These are phyloP conservation scores for Colletotrichum orchidophilum DNA, from an alignment of 2,329 filamentous ascomycete species.

Conservation along the genomic window DNA sequence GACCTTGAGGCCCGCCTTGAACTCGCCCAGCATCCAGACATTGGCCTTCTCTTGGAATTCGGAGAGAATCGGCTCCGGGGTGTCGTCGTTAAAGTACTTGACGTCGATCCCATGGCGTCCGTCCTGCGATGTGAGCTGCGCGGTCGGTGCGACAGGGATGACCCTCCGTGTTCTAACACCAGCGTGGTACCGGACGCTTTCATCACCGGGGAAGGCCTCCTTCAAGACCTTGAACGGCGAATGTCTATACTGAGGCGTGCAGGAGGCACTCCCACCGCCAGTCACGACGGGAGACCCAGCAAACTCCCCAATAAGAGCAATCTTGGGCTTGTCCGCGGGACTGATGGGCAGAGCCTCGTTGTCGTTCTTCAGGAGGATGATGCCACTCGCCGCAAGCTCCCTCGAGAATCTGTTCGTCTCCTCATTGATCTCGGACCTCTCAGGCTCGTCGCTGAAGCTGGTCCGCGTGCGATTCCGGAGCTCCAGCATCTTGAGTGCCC, in stretches of 20 bases:
- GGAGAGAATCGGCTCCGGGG: slow-evolving; percentile 8
- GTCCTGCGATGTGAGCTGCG: slow-evolving; percentile 17
- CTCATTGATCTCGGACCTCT: slow-evolving; percentile 26
- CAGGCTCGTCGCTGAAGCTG: slow-evolving; percentile 18
- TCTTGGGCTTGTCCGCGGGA: neutral
- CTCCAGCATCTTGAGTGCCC: slow-evolving; percentile 32
- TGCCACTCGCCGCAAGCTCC: slow-evolving; percentile 32
- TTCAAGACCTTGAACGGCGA: slow-evolving; percentile 25
- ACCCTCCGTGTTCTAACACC: slow-evolving; percentile 29
- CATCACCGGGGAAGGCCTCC: neutral
- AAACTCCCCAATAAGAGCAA: slow-evolving; percentile 25
- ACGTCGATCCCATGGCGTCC: slow-evolving; percentile 32
- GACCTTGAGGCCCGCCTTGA: slow-evolving; percentile 30
- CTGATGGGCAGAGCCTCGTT: slow-evolving; percentile 7
- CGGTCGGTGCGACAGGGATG: slow-evolving; percentile 23
- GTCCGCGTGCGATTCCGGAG: slow-evolving; percentile 24
- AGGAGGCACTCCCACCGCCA: slow-evolving; percentile 26
- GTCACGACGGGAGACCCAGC: slow-evolving; percentile 14
- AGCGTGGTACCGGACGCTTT: neutral
- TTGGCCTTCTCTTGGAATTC: slow-evolving; percentile 33
- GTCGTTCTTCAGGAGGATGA: slow-evolving; percentile 36
- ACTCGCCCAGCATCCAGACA: slow-evolving; percentile 36
- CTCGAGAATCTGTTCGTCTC: slow-evolving; percentile 32
- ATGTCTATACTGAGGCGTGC: slow-evolving; percentile 29
- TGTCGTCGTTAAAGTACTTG: slow-evolving; percentile 33